Base-by-base conservation (phyloP, 164 flowering plant genomes). In the Amborella trichopoda region DNA sequence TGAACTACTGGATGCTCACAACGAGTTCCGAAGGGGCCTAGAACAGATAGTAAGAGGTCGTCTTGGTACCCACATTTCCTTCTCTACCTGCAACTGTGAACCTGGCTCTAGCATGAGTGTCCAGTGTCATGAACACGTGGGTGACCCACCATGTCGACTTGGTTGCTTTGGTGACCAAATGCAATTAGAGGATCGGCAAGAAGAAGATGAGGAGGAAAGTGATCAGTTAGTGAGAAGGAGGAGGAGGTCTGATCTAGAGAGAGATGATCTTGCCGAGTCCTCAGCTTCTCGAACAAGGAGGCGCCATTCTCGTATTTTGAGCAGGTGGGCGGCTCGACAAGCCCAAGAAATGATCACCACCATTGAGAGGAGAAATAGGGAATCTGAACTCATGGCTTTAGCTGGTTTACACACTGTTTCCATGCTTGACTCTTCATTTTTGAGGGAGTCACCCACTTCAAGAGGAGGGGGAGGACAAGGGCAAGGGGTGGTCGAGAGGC, bases 301-400 rank as follows among this genome's bases (percentile, higher is more conserved):
- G 58, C 77, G 93, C 21, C 94, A 81, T 28, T 83, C 99, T 0
- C 66, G 89, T 39, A 80, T 88, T 56, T 71, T 91, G 73, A 76
- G 94, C 52, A 54, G 87, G 54, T 93, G 96, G 99, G 99, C 90
- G 26, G 96, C 94, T 0, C 52, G 96, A 40, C 99, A 93, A 62
- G 96, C 99, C 0, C 83, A 88, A 63, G 95, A 88, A 54, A 93
- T 93, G 96, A 81, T 93, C 10, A 88, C 99, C 0, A 84, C 99
- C 0, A 76, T 93, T 26, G 99, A 93, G 74, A 78, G 94, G 70
- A 66, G 95, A 63, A 93, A 85, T 40, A 75, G 89, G 1, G 96
- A 93, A 64, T 63, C 84, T 0, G 99, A 93, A 63, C 63, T 93
- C 69, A 79, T 88, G 88, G 96, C 99, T 16, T 86, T 93, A 23